Evolutionary conservation across 176 grass and related monocot species (phyloP).

Genomic region (Triticum dicoccoides): DNA sequence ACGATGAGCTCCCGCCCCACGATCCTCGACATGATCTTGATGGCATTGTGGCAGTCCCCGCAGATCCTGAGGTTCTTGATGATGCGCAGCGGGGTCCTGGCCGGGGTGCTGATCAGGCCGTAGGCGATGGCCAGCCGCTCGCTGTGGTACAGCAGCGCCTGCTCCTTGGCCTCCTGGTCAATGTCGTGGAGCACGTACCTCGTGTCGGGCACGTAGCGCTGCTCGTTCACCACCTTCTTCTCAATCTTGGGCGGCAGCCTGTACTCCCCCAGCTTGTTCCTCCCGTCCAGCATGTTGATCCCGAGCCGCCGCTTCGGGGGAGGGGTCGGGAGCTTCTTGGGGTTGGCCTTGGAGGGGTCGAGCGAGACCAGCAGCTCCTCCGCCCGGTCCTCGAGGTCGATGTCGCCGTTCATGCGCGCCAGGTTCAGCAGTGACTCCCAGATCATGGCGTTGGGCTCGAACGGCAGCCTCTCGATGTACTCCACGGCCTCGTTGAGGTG

Average conservation of each 20-base stretch:
- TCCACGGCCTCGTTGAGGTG: slow-evolving; percentile 78
- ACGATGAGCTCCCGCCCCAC: slow-evolving; percentile 86
- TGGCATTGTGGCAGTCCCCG: slow-evolving; percentile 89
- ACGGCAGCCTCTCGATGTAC: slow-evolving; percentile 79
- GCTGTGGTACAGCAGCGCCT: slow-evolving; percentile 84
- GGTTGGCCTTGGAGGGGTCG: slow-evolving; percentile 53
- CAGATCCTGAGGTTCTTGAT: slow-evolving; percentile 94
- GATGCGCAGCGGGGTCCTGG: slow-evolving; percentile 78
- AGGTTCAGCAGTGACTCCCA: slow-evolving; percentile 73
- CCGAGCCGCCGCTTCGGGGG: slow-evolving; percentile 72
- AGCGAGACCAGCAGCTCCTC: slow-evolving; percentile 61
- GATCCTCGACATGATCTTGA: slow-evolving; percentile 92
- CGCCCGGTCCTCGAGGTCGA: slow-evolving; percentile 75
- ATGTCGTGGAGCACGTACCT: slow-evolving; percentile 92
- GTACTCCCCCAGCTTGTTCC: slow-evolving; percentile 80
- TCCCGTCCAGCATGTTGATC: slow-evolving; percentile 85
- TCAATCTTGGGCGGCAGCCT: slow-evolving; percentile 72
- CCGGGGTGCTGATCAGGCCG: slow-evolving; percentile 80
- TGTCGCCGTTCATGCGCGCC: slow-evolving; percentile 63
- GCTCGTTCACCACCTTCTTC: slow-evolving; percentile 76
- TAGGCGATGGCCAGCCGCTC: slow-evolving; percentile 89
- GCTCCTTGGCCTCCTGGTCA: slow-evolving; percentile 87
- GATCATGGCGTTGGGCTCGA: slow-evolving; percentile 52
- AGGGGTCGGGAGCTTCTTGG: slow-evolving; percentile 56
- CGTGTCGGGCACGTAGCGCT: slow-evolving; percentile 82